Conservation (phyloP, 2,329 filamentous ascomycete genomes). For the Graphilbum sp. region DNA sequence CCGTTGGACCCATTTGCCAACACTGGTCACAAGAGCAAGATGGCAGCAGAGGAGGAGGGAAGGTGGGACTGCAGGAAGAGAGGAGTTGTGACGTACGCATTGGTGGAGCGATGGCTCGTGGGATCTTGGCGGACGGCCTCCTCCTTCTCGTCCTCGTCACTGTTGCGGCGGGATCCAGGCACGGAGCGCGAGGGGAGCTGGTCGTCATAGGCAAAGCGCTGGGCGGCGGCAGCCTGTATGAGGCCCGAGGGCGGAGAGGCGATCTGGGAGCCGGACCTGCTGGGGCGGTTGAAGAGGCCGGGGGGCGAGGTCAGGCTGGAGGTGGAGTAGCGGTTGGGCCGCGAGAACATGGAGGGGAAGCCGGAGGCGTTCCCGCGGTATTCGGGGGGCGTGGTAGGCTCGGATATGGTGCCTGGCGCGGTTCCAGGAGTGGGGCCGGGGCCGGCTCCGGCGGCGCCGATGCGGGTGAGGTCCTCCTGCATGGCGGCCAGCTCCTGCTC, state of each 20-base stretch:
- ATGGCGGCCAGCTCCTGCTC: slow-evolving; percentile 75
- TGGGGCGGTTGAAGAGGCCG: slow-evolving; percentile 50
- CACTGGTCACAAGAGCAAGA: neutral
- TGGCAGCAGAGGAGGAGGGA: too few species aligned
- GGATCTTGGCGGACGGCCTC: slow-evolving; percentile 52
- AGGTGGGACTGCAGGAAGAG: too few species aligned
- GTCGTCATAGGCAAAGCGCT: slow-evolving; percentile 42
- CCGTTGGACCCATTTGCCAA: too few species aligned
- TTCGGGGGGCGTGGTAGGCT: slow-evolving; percentile 92
- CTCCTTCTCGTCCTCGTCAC: slow-evolving; percentile 78
- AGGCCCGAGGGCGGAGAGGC: slow-evolving; percentile 58
- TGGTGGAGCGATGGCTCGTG: slow-evolving; percentile 56
- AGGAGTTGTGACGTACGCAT: slow-evolving; percentile 50
- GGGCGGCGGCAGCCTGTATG: slow-evolving; percentile 22
- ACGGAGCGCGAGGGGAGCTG: slow-evolving; percentile 69
- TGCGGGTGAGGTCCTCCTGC: slow-evolving; percentile 56
- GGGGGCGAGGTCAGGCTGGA: slow-evolving; percentile 75
- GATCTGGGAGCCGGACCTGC: slow-evolving; percentile 62
- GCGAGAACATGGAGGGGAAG: slow-evolving; percentile 65
- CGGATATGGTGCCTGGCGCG: slow-evolving; percentile 63
- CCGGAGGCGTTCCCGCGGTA: slow-evolving; percentile 57
- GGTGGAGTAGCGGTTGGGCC: slow-evolving; percentile 76
- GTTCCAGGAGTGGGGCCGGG: slow-evolving; percentile 18
- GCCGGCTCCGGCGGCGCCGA: slow-evolving; percentile 18
- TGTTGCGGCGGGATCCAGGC: slow-evolving; percentile 74